A percentile compares a stretch with the other conserved stretches of the same genome.
These are phyloP conservation scores for Globisporangium alternatum DNA, from an alignment of 352 stramenopile genomes.

Conservation along the genomic window DNA sequence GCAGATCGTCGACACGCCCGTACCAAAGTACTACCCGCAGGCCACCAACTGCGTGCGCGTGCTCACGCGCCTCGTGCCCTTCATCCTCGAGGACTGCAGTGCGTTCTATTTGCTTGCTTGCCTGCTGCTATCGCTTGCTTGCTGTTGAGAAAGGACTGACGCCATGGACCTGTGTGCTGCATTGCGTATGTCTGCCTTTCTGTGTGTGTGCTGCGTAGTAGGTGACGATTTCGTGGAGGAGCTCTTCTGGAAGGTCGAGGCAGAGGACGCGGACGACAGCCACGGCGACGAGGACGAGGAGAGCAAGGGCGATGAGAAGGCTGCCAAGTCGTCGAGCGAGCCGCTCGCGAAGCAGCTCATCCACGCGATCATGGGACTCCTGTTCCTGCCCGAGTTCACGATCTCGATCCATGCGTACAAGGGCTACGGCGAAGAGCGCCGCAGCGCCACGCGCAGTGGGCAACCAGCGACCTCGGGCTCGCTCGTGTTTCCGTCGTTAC, in stretches of 20 bases:
- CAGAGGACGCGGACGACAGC: conserved; percentile 12
- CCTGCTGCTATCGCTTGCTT: neutral
- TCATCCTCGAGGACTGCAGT: conserved; percentile 78
- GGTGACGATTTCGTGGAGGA: conserved; percentile 80
- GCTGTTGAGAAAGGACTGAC: neutral
- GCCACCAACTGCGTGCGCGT: conserved; percentile 85
- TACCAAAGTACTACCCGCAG: conserved; percentile 88
- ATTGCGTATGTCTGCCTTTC: neutral
- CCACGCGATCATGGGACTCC: conserved; percentile 81
- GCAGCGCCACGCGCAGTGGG: conserved; percentile 55
- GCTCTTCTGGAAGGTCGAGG: conserved; percentile 71
- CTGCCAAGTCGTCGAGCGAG: conserved; percentile 16
- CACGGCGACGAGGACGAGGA: conserved; percentile 39
- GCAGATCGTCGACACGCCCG: conserved; percentile 84
- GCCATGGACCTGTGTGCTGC: neutral
- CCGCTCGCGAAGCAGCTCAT: conserved; percentile 75
- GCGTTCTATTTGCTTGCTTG: neutral
- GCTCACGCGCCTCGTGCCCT: conserved; percentile 77
- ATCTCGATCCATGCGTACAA: conserved; percentile 85
- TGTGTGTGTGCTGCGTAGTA: neutral
- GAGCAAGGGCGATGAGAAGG: conserved; percentile 26
- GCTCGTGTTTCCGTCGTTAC: conserved; percentile 70
- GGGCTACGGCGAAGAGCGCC: conserved; percentile 69
- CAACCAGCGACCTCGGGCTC: conserved; percentile 28
- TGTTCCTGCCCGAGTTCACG: conserved; percentile 86